Percentiles rank a stretch among this genome's conserved stretches.
These are phyloP conservation scores for Trametes coccinea DNA, from an alignment of 768 basidiomycete species.

Conservation along the genomic window DNA sequence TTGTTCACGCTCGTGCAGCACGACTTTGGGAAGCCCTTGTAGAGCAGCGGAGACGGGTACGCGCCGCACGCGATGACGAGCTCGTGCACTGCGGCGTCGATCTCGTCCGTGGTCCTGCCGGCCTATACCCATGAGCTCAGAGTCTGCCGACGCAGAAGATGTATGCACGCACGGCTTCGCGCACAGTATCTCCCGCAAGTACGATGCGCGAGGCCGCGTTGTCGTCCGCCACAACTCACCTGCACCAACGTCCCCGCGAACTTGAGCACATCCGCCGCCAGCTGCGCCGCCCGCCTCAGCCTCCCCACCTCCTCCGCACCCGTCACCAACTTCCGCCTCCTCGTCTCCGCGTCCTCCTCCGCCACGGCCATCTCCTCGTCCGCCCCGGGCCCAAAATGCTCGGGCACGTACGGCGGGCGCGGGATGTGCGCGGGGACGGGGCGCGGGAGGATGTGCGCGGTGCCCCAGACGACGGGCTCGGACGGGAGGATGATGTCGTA, in stretches of 20 bases:
- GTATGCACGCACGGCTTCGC: too few species aligned
- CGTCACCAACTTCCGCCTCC: slow-evolving; percentile 8
- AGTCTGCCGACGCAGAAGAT: not conserved
- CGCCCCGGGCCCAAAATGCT: not conserved
- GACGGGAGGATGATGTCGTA: slow-evolving; percentile 65
- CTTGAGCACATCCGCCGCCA: slow-evolving; percentile 25
- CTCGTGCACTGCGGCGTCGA: slow-evolving; percentile 74
- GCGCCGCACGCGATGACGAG: slow-evolving; percentile 67
- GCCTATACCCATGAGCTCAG: slow-evolving; percentile 40
- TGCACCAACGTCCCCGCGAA: slow-evolving; percentile 25
- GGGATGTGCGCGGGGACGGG: slow-evolving; percentile 56
- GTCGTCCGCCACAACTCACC: slow-evolving; percentile 18
- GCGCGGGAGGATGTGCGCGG: slow-evolving; percentile 58
- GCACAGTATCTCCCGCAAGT: too few species aligned
- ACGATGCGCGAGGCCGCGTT: too few species aligned
- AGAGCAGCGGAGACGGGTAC: slow-evolving; percentile 85
- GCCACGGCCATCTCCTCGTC: not conserved
- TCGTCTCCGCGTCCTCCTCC: not conserved
- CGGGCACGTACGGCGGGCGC: slow-evolving; percentile 46
- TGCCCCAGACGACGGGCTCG: slow-evolving; percentile 66
- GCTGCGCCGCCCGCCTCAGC: slow-evolving; percentile 24
- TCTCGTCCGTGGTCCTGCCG: slow-evolving; percentile 70
- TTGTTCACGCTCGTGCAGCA: slow-evolving; percentile 92
- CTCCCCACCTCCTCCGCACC: slow-evolving; percentile 16
- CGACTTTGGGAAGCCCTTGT: slow-evolving; percentile 72